Conservation (phyloP, 2,329 filamentous ascomycete genomes). For the Fusarium sororula region DNA sequence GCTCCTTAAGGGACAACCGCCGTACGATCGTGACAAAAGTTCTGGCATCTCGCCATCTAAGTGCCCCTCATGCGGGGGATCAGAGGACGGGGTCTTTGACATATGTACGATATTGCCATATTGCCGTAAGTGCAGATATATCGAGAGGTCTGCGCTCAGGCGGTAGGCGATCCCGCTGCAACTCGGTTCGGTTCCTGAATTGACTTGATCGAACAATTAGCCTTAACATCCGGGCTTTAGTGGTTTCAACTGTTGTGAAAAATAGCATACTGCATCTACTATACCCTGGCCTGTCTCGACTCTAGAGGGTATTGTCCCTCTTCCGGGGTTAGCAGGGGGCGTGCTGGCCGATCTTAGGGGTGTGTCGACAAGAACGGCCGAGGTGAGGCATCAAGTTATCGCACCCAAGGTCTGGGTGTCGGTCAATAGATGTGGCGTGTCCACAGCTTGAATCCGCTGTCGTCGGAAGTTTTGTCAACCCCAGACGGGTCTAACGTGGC, state of each 20-base stretch:
- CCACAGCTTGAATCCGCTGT: slow-evolving; percentile 33
- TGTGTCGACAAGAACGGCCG: slow-evolving; percentile 17
- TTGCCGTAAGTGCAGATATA: slow-evolving; percentile 16
- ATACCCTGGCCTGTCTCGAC: slow-evolving; percentile 24
- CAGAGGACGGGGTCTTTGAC: slow-evolving; percentile 31
- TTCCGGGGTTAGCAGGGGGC: slow-evolving; percentile 22
- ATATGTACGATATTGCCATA: slow-evolving; percentile 30
- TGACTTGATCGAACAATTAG: slow-evolving; percentile 34
- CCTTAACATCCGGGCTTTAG: slow-evolving; percentile 36
- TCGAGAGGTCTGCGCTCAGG: slow-evolving; percentile 31
- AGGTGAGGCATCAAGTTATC: slow-evolving; percentile 31
- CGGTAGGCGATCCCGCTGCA: slow-evolving; percentile 38
- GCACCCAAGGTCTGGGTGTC: slow-evolving; percentile 17
- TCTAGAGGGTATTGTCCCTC: slow-evolving; percentile 24
- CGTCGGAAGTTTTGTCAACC: slow-evolving; percentile 45
- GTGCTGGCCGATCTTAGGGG: slow-evolving; percentile 24
- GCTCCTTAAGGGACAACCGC: not conserved
- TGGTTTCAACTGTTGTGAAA: slow-evolving; percentile 44
- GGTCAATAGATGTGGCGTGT: slow-evolving; percentile 31
- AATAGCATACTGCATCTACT: slow-evolving; percentile 40
- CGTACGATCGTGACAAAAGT: slow-evolving; percentile 18
- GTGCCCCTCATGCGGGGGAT: slow-evolving; percentile 37
- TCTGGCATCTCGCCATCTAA: not conserved
- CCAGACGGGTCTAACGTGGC: slow-evolving; percentile 45
- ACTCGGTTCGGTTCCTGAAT: slow-evolving; percentile 34